Percentiles rank a stretch among this genome's conserved stretches.
Conservation (phyloP, 805 yeast species). For the Candida mattraensis region DNA sequence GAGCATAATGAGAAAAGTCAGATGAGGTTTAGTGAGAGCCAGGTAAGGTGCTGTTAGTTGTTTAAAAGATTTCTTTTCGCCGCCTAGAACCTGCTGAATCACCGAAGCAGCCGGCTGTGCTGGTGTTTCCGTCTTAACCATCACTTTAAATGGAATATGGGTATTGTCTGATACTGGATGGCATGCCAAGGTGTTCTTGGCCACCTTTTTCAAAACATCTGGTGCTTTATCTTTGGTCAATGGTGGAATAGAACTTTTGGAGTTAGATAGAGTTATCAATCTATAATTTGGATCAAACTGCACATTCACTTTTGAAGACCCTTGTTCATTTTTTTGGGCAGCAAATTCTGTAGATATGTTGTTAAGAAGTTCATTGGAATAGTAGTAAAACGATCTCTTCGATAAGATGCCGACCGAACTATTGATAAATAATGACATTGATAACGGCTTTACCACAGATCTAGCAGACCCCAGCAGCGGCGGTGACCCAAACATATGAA, state of each 20-base stretch:
- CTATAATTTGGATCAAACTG: conserved; percentile 32
- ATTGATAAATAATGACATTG: no score
- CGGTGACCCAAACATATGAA: not conserved
- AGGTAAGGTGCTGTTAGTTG: conserved; percentile 60
- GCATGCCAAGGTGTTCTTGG: conserved; percentile 45
- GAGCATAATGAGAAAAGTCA: conserved; percentile 83
- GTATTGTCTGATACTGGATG: conserved; percentile 31
- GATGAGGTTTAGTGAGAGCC: conserved; percentile 85
- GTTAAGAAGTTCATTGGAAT: conserved; percentile 22
- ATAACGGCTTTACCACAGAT: no score
- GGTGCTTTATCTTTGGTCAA: conserved; percentile 7
- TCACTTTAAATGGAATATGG: conserved; percentile 58
- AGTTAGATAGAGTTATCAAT: conserved; percentile 11
- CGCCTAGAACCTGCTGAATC: conserved; percentile 24
- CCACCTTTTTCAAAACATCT: conserved; percentile 39
- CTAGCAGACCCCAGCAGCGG: not conserved
- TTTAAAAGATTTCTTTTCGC: conserved; percentile 33
- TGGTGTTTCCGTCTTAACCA: conserved; percentile 33
- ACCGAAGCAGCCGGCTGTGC: conserved; percentile 15
- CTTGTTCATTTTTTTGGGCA: not conserved
- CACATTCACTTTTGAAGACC: conserved; percentile 5
- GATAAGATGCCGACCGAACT: conserved; percentile 1
- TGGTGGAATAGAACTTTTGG: conserved; percentile 7
- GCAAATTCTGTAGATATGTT: conserved; percentile 11
- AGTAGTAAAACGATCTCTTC: conserved; percentile 21